Conservation (phyloP, 805 yeast species). For the Candida sonorensis region DNA sequence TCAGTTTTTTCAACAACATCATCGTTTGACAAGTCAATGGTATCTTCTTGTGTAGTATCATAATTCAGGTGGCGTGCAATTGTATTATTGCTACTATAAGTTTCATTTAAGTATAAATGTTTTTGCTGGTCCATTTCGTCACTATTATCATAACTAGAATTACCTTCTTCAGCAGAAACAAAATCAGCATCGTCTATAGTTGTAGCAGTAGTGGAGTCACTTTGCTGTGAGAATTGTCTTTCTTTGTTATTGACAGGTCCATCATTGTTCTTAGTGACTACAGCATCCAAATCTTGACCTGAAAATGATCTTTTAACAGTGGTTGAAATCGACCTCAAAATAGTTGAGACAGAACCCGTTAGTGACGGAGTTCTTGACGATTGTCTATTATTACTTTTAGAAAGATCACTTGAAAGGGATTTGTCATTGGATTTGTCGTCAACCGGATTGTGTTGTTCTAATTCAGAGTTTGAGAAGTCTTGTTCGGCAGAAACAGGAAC, state of each 20-base stretch:
- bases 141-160: constrained; percentile 5
- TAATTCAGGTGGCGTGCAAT: constrained; percentile 5
- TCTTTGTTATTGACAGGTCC: background rate
- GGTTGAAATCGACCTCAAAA: constrained; percentile 16
- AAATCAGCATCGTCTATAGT: constrained; percentile 25
- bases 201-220: constrained; percentile 21
- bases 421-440: no score
- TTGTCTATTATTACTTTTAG: constrained; percentile 2
- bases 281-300: constrained; percentile 1
- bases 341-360: constrained; percentile 14
- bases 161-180: constrained; percentile 27
- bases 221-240: constrained; percentile 20
- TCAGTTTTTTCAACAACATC: no score
- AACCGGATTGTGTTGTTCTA: no score
- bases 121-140: background rate
- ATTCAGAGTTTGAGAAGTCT: no score
- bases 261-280: background rate
- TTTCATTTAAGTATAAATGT: background rate
- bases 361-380: constrained; percentile 14
- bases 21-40: constrained; percentile 5
- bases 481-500: no score
- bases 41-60: constrained; percentile 9
- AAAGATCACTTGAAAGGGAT: no score
- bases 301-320: constrained; percentile 9
- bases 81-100: constrained; percentile 7